Base-by-base conservation (phyloP, 805 yeast genomes). In the Candida hispaniensis region DNA sequence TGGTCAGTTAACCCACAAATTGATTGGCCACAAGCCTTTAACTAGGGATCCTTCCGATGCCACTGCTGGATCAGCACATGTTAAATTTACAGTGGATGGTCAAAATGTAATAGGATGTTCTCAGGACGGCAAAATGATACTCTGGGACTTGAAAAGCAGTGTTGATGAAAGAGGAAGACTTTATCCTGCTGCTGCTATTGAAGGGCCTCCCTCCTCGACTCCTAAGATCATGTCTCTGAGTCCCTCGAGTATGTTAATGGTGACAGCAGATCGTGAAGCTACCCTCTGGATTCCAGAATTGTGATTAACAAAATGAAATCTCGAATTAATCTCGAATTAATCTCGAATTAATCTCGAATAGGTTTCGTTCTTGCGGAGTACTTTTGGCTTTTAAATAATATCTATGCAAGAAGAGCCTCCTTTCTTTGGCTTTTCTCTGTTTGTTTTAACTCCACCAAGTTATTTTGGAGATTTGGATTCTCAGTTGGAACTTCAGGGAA, bases 21-120 rank as follows among this genome's bases (percentile, higher is more conserved):
- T 77, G n/a, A 48, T 53, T 2, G 78, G 78, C 0, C 67, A 67
- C 16, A 49, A 48, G 9, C 63, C 69, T 0, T 54, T 73, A 33
- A 48, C 56, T 4, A 48, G 54, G 9, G 38, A 46, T 4, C 58
- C 48, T 1, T 40, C 56, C n/a, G 65, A 71, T 28, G 69, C 69
- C 38, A 64, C 73, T 0, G 79, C 79, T 1, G 36, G 36, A 12
- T 23, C 36, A 17, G 24, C 36, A 2, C 63, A 68, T 7, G 65
- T 73, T 1, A 60, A 78, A 12, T 67, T 75, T 24, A 61, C 81
- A 0, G 80, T 82, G 6, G 86, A 79, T 51, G 82, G 82, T 6
- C 57, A 66, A 27, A 74, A 55, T 45, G 69, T 75, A 0, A 54
- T 72, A 22, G 73, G 74, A 4, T 81, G 85, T 3, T 67, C 71